Evolutionary conservation across 768 basidiomycete species (phyloP).

Genomic region (Lentinula guzmanii): DNA sequence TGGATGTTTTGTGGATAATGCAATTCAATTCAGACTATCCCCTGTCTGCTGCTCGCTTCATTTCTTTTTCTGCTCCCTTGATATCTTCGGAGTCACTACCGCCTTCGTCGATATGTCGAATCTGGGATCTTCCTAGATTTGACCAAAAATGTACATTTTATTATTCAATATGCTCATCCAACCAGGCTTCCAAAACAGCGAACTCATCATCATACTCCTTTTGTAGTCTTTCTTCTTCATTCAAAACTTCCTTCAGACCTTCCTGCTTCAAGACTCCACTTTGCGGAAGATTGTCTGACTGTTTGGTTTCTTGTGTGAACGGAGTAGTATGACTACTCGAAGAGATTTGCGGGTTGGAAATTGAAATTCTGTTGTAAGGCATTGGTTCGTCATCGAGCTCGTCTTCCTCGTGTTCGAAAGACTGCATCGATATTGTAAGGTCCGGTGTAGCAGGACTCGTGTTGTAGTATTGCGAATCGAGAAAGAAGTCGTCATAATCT

Average conservation of each 20-base stretch:
- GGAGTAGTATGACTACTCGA: neutral
- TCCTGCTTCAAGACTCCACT: neutral
- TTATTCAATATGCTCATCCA: constrained; percentile 23
- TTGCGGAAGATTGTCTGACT: neutral
- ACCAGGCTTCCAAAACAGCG: constrained; percentile 64
- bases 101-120: too few relatives aligned
- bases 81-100: too few relatives aligned
- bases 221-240: constrained; percentile 24
- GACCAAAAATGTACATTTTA: too few relatives aligned
- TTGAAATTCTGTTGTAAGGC: neutral
- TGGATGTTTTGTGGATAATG: too few relatives aligned
- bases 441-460: constrained; percentile 12
- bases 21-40: too few relatives aligned
- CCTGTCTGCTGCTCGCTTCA: too few relatives aligned
- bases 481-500: constrained; percentile 21
- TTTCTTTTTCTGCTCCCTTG: too few relatives aligned
- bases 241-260: neutral
- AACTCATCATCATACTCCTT: constrained; percentile 37
- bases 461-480: constrained; percentile 22
- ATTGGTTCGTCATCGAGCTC: constrained; percentile 1
- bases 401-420: constrained; percentile 6
- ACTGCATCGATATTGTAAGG: constrained; percentile 8
- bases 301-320: neutral
- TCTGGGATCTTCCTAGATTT: too few relatives aligned
- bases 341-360: neutral